Base-by-base conservation (phyloP, 768 basidiomycete genomes). In the Suillus placidus region DNA sequence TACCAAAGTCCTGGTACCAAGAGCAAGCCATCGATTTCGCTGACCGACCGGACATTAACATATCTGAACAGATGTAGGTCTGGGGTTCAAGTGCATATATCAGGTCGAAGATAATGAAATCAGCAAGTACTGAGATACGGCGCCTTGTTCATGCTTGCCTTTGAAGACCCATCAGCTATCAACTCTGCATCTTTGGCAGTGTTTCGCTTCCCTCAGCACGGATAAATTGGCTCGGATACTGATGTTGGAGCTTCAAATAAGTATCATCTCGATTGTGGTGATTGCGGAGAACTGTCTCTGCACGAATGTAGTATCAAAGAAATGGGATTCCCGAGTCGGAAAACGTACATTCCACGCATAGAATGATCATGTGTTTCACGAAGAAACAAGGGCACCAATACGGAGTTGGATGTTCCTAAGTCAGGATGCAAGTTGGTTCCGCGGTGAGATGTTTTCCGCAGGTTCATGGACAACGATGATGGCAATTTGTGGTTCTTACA, bases 1-100 rank as follows among this genome's bases (percentile, higher is more conserved):
- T 67, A 65, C 75, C 69, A 52, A 57, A 68, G 26, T 18, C 32
- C 63, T 63, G 60, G 70, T 61, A 38, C 62, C 63, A 56, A 14
- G 65, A 70, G 67, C 62, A 66, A 61, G 35, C 63, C 45, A 57
- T 16, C 52, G 51, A 64, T 64, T 61, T 72, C 67, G 69, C 66
- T 67, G 62, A 67, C 69, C 20, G 34, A 66, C 52, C 66, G 68
- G 51, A 47, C 52, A 66, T 78, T 71, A 77, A 76, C 77, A 69
- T 73, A 71, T 69, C 75, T 65, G 32, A 12, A 54, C 10, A 55
- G 54, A 55, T 55, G 54, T 9, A 26, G 47, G 23, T n/a, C 35
- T 18, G 37, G n/a, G 35, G 9, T 38, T 58, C 14, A 18, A 26
- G 56, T 38, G 16, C 38, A 14, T 16, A 56, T 56, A 56, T 37